Evolutionary conservation across 176 grass and related monocot genomes (phyloP), one percentile per base, ranked within the genome.

Genomic region (Oropetium thomaeum): DNA sequence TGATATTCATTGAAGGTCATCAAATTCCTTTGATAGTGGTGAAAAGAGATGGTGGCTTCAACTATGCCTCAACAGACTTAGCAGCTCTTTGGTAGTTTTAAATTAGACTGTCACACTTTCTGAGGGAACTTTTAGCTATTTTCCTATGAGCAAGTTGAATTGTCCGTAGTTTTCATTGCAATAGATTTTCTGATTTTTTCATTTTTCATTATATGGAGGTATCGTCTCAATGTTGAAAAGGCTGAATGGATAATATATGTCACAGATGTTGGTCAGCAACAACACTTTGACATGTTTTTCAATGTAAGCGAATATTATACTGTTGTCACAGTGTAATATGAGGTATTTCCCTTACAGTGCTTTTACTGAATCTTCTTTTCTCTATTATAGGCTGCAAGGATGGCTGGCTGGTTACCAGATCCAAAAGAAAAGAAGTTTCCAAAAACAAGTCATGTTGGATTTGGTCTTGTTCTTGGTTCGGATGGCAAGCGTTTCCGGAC

Each of bases 261-360:
- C 67, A 95, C 96, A 72, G 96, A 99, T 77, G 89, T 99, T 76
- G 96, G 96, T 57, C 96, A 99, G 65, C 89, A 92, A 65, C 96
- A 99, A 40, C 96, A 99, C 55, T 98, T 98, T 41, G 83, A 99
- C 55, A 99, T 95, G 96, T 68, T 99, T 76, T 99, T 99, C 84
- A 88, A 33, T 71, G 96, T 89, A 90, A 52, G 90, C 70, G 31
- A 74, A 69, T 35, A n/a, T 68, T 25, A 52, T 60, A 40, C 26
- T 29, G 17, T 66, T 60, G 42, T 69, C 35, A 71, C 37, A 33
- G 49, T 16, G 38, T 72, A 11, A 58, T 10, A 43, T 34, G 28
- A 70, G 41, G 10, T 34, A 59, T 74, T 60, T 5, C 25, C 31
- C 40, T 55, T 20, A 13, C 44, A 45, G 13, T 42, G 25, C 42